Base-by-base conservation (phyloP, 1,284 basidiomycete genomes). In the Sutorius eximius region DNA sequence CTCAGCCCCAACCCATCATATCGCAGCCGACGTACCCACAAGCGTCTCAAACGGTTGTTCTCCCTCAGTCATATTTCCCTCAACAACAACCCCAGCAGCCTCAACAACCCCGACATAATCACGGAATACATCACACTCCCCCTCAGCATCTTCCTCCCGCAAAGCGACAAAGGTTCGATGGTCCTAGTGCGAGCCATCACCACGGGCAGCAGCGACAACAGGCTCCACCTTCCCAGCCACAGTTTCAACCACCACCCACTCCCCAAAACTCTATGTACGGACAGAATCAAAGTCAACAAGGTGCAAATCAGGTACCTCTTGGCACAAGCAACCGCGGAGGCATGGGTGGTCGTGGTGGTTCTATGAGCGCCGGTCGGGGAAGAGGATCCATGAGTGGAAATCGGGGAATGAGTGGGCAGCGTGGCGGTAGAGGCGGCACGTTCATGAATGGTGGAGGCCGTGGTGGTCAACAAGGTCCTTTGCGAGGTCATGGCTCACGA, bases 141-240 rank as follows among this genome's bases (percentile, higher is more conserved):
- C 82, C 83, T 30, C 85, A 88, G 59, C 85, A 89, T 61, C 75
- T 86, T 9, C 87, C 87, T 15, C 89, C 89, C 2, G 88, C 88
- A 3, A 95, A 95, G 71, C 79, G 92, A 49, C 91, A 86, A 59
- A 82, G 91, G 18, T 93, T 93, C 65, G 92, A 94, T 66, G 86
- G 85, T 7, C 86, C 89, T 0, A 82, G 73, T 57, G 74, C 76
- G 53, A 77, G 74, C 61, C 77, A 76, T 49, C 78, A 79, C 53
- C 65, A 69, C 47, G 76, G 75, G 42, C 74, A 75, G 52, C 72
- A 76, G 53, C 64, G 74, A 48, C 74, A 70, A 18, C 58, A 58
- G 16, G 67, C 64, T 8, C 64, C 58, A 24, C 59, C 60, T 42
- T 62, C 63, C 32, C 67, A 70, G 38, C 69, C 67, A n/a, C 80